These are phyloP conservation scores for Kandelia obovata DNA, from an alignment of 345 rosid species.

Conservation along the genomic window DNA sequence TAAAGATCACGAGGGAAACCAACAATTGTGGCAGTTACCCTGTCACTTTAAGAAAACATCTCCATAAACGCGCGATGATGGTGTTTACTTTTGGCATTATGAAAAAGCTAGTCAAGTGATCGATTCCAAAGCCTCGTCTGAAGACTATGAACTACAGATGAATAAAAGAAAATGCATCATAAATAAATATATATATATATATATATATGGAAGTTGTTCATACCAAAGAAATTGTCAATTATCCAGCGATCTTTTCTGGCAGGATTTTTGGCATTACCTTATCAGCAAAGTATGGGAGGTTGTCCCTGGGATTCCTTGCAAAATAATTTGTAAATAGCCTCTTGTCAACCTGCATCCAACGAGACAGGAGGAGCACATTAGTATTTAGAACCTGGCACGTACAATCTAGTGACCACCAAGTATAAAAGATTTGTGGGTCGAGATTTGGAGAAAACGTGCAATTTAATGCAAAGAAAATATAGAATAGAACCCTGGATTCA, in stretches of 20 bases:
- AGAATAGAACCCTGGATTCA: constrained; percentile 51
- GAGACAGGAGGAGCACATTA: neutral
- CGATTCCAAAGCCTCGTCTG: constrained; percentile 78
- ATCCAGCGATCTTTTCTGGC: neutral
- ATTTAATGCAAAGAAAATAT: no score
- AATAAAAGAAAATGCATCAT: neutral
- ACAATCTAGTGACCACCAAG: no score
- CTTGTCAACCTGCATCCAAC: constrained; percentile 58
- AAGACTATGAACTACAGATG: constrained; percentile 54
- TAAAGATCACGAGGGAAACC: no score
- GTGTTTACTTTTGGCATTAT: constrained; percentile 47
- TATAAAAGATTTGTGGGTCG: no score
- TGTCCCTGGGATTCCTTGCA: constrained; percentile 45
- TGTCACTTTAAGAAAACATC: constrained; percentile 43
- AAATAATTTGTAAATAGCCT: constrained; percentile 53
- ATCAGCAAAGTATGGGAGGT: constrained; percentile 66
- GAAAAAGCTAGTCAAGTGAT: constrained; percentile 54
- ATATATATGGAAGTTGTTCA: no score
- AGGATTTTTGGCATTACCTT: constrained; percentile 39
- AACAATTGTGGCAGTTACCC: constrained; percentile 34
- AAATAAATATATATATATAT: no score
- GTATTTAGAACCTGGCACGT: no score
- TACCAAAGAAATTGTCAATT: neutral
- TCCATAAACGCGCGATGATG: constrained; percentile 55
- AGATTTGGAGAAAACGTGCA: no score